Evolutionary conservation across 1,284 basidiomycete genomes (phyloP).

Genomic region (Coniferiporia weirii): DNA sequence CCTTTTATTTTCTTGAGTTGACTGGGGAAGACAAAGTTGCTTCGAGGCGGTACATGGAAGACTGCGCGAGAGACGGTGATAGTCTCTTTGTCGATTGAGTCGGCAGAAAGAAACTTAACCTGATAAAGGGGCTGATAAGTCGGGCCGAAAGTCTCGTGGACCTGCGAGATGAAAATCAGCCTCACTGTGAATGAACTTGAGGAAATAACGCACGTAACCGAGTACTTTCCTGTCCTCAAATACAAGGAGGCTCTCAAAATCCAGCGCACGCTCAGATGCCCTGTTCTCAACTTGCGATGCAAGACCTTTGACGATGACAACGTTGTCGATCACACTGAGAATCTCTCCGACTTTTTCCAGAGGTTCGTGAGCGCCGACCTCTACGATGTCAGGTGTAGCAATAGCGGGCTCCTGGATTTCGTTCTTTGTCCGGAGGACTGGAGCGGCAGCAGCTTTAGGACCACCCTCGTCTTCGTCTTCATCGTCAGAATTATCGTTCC

Average conservation of each 20-base stretch:
- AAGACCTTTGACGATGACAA: constrained; percentile 65
- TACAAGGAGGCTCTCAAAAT: constrained; percentile 81
- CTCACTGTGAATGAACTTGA: constrained; percentile 13
- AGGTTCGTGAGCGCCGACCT: constrained; percentile 41
- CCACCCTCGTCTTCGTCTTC: constrained; percentile 24
- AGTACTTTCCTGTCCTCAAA: constrained; percentile 80
- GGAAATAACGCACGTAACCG: constrained; percentile 60
- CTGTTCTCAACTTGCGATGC: constrained; percentile 37
- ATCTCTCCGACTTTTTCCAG: constrained; percentile 73
- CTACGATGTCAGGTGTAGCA: constrained; percentile 32
- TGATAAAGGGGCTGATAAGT: constrained; percentile 82
- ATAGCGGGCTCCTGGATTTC: constrained; percentile 32
- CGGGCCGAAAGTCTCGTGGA: constrained; percentile 89
- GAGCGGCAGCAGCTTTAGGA: constrained; percentile 21
- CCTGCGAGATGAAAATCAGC: constrained; percentile 36
- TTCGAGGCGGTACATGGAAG: constrained; percentile 73
- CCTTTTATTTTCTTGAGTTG: constrained; percentile 66
- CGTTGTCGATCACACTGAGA: constrained; percentile 62
- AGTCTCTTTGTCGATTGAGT: constrained; percentile 51
- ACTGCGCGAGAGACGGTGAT: constrained; percentile 54
- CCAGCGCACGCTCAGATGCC: constrained; percentile 58
- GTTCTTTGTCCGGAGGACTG: constrained; percentile 26
- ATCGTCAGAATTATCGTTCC: constrained; percentile 25
- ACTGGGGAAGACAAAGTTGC: constrained; percentile 73
- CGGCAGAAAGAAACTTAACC: constrained; percentile 58